These are phyloP conservation scores for Cryptosporidium canis DNA, from an alignment of 169 alveolate genomes.

Conservation along the genomic window DNA sequence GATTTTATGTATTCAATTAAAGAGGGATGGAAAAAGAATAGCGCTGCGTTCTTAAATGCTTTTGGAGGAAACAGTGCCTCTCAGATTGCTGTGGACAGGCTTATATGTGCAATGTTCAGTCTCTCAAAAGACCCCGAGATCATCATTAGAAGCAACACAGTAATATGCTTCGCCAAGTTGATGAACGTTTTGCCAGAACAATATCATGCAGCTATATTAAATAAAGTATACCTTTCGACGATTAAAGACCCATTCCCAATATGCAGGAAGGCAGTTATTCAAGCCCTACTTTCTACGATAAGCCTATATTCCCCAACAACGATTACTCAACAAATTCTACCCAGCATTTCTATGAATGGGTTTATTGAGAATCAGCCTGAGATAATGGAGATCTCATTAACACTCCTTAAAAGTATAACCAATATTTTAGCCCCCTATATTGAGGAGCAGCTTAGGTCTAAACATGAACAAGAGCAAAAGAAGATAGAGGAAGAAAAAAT, in stretches of 20 bases:
- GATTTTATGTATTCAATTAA: slow-evolving; percentile 65
- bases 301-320: slow-evolving; percentile 5
- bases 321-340: slow-evolving; percentile 61
- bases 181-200: slow-evolving; percentile 37
- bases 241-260: slow-evolving; percentile 64
- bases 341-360: slow-evolving; percentile 41
- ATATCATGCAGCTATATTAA: slow-evolving; percentile 39
- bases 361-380: slow-evolving; percentile 47
- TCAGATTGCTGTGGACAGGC: slow-evolving; percentile 48
- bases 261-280: slow-evolving; percentile 64
- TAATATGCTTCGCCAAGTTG: slow-evolving; percentile 58
- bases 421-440: slow-evolving; percentile 6
- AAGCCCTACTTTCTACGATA: slow-evolving; percentile 52
- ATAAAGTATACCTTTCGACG: slow-evolving; percentile 7
- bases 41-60: slow-evolving; percentile 63
- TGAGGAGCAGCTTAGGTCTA: neutral
- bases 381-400: slow-evolving; percentile 52
- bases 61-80: slow-evolving; percentile 23
- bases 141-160: slow-evolving; percentile 62
- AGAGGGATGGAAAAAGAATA: slow-evolving; percentile 62
- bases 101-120: slow-evolving; percentile 45
- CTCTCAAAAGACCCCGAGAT: slow-evolving; percentile 58
- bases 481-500: slow-evolving; percentile 3
- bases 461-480: neutral
- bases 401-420: slow-evolving; percentile 9